phyloP scores from a whole-genome alignment of 371 early-diverging fungal species.

The Nematocida homosporus region DNA sequence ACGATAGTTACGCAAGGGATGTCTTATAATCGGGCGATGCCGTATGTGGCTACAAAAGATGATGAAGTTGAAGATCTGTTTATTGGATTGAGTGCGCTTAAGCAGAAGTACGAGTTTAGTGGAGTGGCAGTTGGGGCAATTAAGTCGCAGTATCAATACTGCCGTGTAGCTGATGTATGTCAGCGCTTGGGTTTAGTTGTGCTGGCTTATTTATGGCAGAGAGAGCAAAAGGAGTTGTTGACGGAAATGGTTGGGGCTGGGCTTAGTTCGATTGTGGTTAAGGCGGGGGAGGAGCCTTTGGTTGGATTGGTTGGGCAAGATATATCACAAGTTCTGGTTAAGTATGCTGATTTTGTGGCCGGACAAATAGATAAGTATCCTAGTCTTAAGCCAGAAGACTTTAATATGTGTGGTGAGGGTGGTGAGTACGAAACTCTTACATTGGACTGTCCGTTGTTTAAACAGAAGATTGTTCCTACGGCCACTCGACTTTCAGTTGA shows the following conservation, averaged over 20 bases:
- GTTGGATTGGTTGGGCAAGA: slow-evolving; percentile 64
- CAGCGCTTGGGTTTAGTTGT: slow-evolving; percentile 75
- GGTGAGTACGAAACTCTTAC: slow-evolving; percentile 97
- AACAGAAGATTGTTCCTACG: slow-evolving; percentile 69
- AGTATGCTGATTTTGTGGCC: slow-evolving; percentile 20
- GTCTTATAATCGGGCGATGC: slow-evolving; percentile 69
- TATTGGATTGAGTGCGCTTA: slow-evolving; percentile 72
- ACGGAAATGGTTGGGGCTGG: slow-evolving; percentile 84
- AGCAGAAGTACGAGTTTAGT: slow-evolving; percentile 76
- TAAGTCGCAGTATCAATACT: slow-evolving; percentile 87
- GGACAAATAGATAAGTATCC: slow-evolving; percentile 49
- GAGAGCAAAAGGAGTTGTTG: slow-evolving; percentile 78
- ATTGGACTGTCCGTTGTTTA: slow-evolving; percentile 89
- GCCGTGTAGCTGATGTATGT: slow-evolving; percentile 88
- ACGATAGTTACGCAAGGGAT: slow-evolving; percentile 74
- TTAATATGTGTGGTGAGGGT: slow-evolving; percentile 95
- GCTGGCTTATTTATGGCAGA: slow-evolving; percentile 85
- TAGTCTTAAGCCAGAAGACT: slow-evolving; percentile 70
- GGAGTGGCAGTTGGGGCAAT: slow-evolving; percentile 95
- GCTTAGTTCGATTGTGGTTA: slow-evolving; percentile 82
- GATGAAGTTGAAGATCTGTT: slow-evolving; percentile 96
- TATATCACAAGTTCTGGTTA: slow-evolving; percentile 74
- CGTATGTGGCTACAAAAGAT: slow-evolving; percentile 68
- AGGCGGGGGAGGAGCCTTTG: slow-evolving; percentile 77
- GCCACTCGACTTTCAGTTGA: not conserved